Percentiles rank a stretch among this genome's conserved stretches.
Conservation (phyloP, 2,329 filamentous ascomycete species). For the Elsinoe australis region DNA sequence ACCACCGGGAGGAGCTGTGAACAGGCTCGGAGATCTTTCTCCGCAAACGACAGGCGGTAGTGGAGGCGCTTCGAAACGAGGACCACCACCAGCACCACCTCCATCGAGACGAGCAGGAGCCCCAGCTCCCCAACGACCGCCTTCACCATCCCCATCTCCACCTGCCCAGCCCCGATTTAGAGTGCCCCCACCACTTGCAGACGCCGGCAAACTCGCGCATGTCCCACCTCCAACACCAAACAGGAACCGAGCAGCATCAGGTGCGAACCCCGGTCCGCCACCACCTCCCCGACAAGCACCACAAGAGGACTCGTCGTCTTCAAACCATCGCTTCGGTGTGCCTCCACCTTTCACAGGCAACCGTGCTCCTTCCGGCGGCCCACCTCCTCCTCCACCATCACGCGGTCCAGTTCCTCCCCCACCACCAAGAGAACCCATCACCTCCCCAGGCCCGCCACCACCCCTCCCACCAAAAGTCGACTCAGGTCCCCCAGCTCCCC, state of each 20-base stretch:
- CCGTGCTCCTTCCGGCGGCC: slow-evolving; percentile 43
- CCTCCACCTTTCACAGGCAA: slow-evolving; percentile 71
- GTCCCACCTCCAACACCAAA: slow-evolving; percentile 43
- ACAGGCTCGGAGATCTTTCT: slow-evolving; percentile 42
- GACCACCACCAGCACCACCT: slow-evolving; percentile 52
- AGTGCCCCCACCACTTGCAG: slow-evolving; percentile 78
- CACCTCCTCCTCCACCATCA: slow-evolving; percentile 67
- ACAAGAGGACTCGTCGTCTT: slow-evolving; percentile 42
- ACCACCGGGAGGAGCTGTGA: slow-evolving; percentile 42
- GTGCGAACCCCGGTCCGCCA: slow-evolving; percentile 27
- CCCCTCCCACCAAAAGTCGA: slow-evolving; percentile 19
- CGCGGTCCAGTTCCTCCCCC: slow-evolving; percentile 58
- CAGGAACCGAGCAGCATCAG: slow-evolving; percentile 45
- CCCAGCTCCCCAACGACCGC: slow-evolving; percentile 37
- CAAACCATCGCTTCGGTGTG: slow-evolving; percentile 58
- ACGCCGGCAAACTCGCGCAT: slow-evolving; percentile 79
- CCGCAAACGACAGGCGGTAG: slow-evolving; percentile 55
- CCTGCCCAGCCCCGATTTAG: slow-evolving; percentile 66
- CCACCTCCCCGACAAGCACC: slow-evolving; percentile 42
- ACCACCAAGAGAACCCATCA: slow-evolving; percentile 29
- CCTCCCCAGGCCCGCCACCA: slow-evolving; percentile 27
- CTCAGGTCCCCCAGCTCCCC: slow-evolving; percentile 31
- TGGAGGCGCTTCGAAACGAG: slow-evolving; percentile 48
- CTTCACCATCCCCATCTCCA: slow-evolving; percentile 52
- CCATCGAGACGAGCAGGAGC: slow-evolving; percentile 37